Evolutionary conservation across 345 rosid genomes (phyloP), one percentile per base, ranked within the genome.

Genomic region (Euphorbia peplus): DNA sequence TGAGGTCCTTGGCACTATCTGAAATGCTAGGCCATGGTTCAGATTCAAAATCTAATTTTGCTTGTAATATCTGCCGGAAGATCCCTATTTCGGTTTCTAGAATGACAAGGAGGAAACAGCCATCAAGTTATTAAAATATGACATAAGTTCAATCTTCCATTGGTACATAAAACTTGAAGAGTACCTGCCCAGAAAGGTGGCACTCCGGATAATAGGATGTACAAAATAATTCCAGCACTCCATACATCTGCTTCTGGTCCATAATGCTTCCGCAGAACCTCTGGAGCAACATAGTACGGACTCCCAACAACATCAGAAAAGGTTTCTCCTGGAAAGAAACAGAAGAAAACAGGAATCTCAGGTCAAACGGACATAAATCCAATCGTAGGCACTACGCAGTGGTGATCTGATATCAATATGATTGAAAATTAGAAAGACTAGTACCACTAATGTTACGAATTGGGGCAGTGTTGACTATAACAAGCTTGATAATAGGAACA

Each of bases 171-270:
- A 57, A 66, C 29, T 9, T n/a, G 42, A 64, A 56, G 52, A 64
- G 47, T 79, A 89, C 96, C 96, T 69, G 88, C 96, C 90, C 90
- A 89, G 69, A 89, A 89, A 15, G 96, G 96, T 19, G 95, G 95
- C 46, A 81, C 90, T 56, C 95, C 95, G 76, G 90, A 82, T 63
- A 89, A 63, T 0, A 89, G 79, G 67, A 89, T 89, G 76, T 89
- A 85, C 64, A 89, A 77, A 70, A 89, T 87, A 73, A 89, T 84
- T 56, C 96, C 96, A 30, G 90, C 96, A 63, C 96, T 89, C 96
- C 96, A 89, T 16, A 89, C 88, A 53, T 89, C 96, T 61, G 88
- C 74, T 75, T 89, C 90, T 22, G 71, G 86, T 19, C 96, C 88
- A 52, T 89, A 89, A 69, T 81, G 81, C 73, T 85, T 89, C 69